phyloP scores from a whole-genome alignment of 495 filamentous ascomycete species.

The Massariosphaeria phaeospora region DNA sequence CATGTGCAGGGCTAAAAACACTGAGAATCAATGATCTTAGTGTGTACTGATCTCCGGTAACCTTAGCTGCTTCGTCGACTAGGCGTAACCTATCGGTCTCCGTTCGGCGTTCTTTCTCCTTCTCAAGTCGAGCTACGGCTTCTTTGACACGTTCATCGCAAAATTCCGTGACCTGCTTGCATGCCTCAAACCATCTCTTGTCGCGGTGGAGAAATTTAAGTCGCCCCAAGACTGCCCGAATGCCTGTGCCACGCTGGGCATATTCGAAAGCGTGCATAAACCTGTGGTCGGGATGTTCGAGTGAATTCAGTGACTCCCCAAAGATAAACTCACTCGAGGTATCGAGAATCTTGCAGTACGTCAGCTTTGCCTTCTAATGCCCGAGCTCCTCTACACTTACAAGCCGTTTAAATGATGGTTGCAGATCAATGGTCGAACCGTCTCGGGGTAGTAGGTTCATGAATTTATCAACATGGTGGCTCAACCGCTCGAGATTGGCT shows the following conservation, averaged over 20 bases:
- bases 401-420: background rate
- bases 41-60: background rate
- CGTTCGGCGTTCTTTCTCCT: background rate
- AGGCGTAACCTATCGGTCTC: background rate
- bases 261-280: background rate
- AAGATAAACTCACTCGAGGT: constrained; percentile 15
- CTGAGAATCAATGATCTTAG: background rate
- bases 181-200: background rate
- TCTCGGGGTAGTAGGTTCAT: background rate
- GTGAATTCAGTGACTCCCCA: background rate
- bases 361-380: background rate
- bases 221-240: background rate
- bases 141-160: background rate
- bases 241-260: background rate
- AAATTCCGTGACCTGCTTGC: background rate
- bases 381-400: background rate
- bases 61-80: background rate
- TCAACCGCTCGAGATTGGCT: constrained; percentile 54
- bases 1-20: constrained; percentile 4
- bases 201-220: constrained; percentile 4
- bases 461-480: constrained; percentile 25
- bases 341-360: background rate
- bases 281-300: background rate
- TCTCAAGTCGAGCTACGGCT: background rate
- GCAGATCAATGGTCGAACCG: background rate